phyloP scores from a whole-genome alignment of 768 basidiomycete genomes.

The Leucocoprinus sp. region DNA sequence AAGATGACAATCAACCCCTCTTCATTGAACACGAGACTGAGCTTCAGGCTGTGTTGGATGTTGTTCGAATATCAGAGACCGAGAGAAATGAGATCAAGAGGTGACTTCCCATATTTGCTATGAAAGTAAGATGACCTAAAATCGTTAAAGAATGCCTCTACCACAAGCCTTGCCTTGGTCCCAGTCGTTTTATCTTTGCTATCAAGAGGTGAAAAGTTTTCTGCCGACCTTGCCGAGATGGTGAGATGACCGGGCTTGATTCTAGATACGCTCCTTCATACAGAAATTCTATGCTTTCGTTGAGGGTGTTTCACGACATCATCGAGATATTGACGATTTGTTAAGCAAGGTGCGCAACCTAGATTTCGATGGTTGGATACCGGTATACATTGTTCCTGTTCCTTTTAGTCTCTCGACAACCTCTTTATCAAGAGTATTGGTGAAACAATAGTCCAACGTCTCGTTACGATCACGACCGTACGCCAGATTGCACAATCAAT shows the following conservation, averaged over 20 bases:
- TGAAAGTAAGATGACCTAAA: constrained; percentile 8
- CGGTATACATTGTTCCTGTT: constrained; percentile 5
- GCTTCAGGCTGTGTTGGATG: constrained; percentile 63
- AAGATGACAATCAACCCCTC: constrained; percentile 91
- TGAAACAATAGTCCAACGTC: constrained; percentile 65
- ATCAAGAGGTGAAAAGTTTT: constrained; percentile 60
- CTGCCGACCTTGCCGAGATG: too few relatives aligned
- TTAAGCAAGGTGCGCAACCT: constrained; percentile 61
- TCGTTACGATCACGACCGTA: constrained; percentile 67
- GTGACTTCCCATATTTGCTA: constrained; percentile 28
- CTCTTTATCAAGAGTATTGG: constrained; percentile 73
- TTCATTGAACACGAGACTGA: constrained; percentile 52
- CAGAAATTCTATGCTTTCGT: constrained; percentile 96
- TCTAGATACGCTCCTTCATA: constrained; percentile 78
- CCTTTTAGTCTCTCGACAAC: constrained; percentile 70
- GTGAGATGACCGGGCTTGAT: too few relatives aligned
- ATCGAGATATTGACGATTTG: constrained; percentile 86
- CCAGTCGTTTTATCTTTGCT: constrained; percentile 89
- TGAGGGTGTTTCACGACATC: constrained; percentile 89
- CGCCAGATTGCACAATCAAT: constrained; percentile 92
- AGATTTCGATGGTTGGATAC: not conserved
- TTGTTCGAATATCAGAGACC: constrained; percentile 72
- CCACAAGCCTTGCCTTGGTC: constrained; percentile 89
- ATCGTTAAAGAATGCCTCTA: constrained; percentile 39
- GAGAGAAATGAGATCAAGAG: constrained; percentile 53